Evolutionary conservation across 2,329 filamentous ascomycete genomes (phyloP).

Genomic region (Torrubiella hemipterigena): DNA sequence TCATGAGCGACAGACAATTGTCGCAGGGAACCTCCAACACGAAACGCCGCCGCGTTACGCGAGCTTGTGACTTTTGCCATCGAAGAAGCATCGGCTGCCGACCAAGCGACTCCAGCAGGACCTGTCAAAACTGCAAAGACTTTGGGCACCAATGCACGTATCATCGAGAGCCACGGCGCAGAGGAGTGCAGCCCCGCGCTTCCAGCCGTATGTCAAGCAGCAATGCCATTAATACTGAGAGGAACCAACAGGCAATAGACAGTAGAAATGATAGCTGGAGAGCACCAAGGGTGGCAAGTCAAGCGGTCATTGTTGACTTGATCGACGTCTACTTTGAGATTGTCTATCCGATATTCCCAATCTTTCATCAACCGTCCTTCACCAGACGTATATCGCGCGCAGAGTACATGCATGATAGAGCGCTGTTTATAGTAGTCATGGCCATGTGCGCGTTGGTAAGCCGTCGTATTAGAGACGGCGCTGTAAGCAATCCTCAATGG

Average conservation of each 20-base stretch:
- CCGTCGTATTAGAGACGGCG: slow-evolving; percentile 35
- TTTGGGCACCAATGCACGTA: slow-evolving; percentile 34
- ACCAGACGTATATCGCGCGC: slow-evolving; percentile 20
- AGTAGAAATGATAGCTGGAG: neutral
- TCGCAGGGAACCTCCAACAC: neutral
- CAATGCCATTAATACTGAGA: neutral
- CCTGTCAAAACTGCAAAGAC: slow-evolving; percentile 34
- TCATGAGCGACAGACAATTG: neutral
- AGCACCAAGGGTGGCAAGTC: neutral
- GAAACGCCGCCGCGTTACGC: neutral
- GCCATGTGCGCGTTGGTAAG: slow-evolving; percentile 38
- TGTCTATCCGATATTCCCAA: slow-evolving; percentile 36
- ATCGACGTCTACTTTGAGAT: slow-evolving; percentile 36
- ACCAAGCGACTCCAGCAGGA: slow-evolving; percentile 20
- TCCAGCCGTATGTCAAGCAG: neutral
- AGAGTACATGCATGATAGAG: slow-evolving; percentile 26
- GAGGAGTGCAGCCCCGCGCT: slow-evolving; percentile 6
- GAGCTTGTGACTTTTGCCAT: slow-evolving; percentile 30
- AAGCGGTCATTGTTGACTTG: slow-evolving; percentile 20
- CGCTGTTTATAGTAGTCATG: slow-evolving; percentile 36
- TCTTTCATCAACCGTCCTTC: slow-evolving; percentile 32
- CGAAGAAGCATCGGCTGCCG: slow-evolving; percentile 6
- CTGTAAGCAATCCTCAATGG: slow-evolving; percentile 21
- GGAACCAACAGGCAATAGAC: neutral
- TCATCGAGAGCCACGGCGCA: slow-evolving; percentile 25